Conservation (phyloP, 2,329 filamentous ascomycete genomes). For the Fusarium succisae region DNA sequence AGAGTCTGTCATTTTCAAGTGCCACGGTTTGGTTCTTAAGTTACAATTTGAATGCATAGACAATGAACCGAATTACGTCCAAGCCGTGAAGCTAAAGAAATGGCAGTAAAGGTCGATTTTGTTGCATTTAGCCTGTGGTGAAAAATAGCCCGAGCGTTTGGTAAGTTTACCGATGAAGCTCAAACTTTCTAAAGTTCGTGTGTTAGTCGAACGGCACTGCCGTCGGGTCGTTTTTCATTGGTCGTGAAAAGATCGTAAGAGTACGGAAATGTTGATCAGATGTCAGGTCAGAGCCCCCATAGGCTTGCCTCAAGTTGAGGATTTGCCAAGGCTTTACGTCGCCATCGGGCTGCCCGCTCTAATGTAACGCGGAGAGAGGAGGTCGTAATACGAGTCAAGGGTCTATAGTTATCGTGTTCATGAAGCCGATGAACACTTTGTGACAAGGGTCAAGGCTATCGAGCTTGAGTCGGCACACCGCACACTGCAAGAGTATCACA, state of each 20-base stretch:
- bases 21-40: not conserved
- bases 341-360: not conserved
- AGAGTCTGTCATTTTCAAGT: not conserved
- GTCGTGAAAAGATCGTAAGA: not conserved
- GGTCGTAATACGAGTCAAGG: not conserved
- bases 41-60: not conserved
- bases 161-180: not conserved
- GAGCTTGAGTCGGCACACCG: not conserved
- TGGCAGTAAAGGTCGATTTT: not conserved
- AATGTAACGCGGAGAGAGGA: not conserved
- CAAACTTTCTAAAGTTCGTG: too few relatives aligned
- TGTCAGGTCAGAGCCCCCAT: not conserved
- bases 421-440: not conserved
- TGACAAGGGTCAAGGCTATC: not conserved
- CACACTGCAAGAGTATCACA: not conserved
- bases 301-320: not conserved
- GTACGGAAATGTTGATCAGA: too few relatives aligned
- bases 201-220: rapidly evolving
- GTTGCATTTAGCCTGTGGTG: not conserved
- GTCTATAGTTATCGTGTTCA: not conserved
- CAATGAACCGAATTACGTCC: not conserved
- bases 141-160: not conserved
- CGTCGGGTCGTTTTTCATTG: not conserved
- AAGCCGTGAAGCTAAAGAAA: not conserved
- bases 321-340: not conserved